These are phyloP conservation scores for Vicia faba DNA, from an alignment of 306 rosid species.

Conservation along the genomic window DNA sequence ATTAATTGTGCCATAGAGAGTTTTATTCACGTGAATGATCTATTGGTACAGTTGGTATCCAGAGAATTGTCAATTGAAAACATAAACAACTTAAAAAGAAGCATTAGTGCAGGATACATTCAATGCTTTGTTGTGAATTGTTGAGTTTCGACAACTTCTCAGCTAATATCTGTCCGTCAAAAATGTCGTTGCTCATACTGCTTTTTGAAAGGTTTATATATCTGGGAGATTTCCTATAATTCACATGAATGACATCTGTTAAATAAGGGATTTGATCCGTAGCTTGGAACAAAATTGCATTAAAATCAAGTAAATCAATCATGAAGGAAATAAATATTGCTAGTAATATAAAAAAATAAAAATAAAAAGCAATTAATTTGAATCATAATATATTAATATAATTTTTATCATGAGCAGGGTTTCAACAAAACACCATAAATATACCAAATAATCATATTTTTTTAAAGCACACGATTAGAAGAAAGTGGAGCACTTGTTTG, in stretches of 20 bases:
- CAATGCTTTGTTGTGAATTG: slow-evolving; percentile 90
- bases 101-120: slow-evolving; percentile 65
- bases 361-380: neutral
- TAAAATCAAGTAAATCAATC: slow-evolving; percentile 15
- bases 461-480: neutral
- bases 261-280: slow-evolving; percentile 11
- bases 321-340: neutral
- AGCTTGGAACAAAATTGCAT: slow-evolving; percentile 29
- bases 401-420: neutral
- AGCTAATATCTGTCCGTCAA: slow-evolving; percentile 61
- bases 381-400: neutral
- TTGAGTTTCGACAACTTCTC: slow-evolving; percentile 84
- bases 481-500: neutral
- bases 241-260: slow-evolving; percentile 14
- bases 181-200: slow-evolving; percentile 65
- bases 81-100: slow-evolving; percentile 9
- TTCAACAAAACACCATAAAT: neutral
- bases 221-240: slow-evolving; percentile 44
- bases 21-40: slow-evolving; percentile 25
- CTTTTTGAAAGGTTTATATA: slow-evolving; percentile 42
- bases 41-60: neutral
- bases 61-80: slow-evolving; percentile 1
- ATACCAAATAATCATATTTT: neutral
- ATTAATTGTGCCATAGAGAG: slow-evolving; percentile 2
- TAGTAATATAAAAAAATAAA: neutral